These are phyloP conservation scores for Isatis tinctoria DNA, from an alignment of 345 rosid species.

Conservation along the genomic window DNA sequence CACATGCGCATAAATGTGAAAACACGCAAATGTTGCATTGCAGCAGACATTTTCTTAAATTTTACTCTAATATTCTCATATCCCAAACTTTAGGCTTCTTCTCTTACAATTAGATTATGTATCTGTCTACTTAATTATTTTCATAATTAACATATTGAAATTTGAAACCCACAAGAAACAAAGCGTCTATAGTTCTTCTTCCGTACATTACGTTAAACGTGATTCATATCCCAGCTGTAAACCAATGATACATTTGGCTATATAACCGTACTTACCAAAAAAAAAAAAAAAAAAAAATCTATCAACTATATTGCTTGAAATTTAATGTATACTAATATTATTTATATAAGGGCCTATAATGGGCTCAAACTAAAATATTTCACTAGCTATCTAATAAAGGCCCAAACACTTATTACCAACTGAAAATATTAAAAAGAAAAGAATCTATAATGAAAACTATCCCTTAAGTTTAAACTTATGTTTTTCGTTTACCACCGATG, in stretches of 20 bases:
- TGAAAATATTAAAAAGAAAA: no score
- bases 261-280: no score
- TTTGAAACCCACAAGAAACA: background rate
- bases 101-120: background rate
- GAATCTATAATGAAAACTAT: no score
- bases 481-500: no score
- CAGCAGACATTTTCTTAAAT: conserved; percentile 16
- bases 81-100: conserved; percentile 23
- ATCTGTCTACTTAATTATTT: background rate
- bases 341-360: background rate
- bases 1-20: conserved; percentile 12
- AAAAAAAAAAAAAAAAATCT: no score
- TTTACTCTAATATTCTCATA: conserved; percentile 20
- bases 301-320: background rate
- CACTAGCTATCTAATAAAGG: background rate
- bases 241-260: background rate
- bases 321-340: no score
- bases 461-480: no score
- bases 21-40: conserved; percentile 27
- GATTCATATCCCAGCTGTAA: conserved; percentile 26
- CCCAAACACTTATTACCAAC: background rate
- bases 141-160: conserved; percentile 7
- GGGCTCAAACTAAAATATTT: background rate
- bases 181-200: conserved; percentile 10
- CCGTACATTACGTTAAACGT: conserved; percentile 29